phyloP scores from a whole-genome alignment of 139 green algal species.

The Chlorella sorokiniana region DNA sequence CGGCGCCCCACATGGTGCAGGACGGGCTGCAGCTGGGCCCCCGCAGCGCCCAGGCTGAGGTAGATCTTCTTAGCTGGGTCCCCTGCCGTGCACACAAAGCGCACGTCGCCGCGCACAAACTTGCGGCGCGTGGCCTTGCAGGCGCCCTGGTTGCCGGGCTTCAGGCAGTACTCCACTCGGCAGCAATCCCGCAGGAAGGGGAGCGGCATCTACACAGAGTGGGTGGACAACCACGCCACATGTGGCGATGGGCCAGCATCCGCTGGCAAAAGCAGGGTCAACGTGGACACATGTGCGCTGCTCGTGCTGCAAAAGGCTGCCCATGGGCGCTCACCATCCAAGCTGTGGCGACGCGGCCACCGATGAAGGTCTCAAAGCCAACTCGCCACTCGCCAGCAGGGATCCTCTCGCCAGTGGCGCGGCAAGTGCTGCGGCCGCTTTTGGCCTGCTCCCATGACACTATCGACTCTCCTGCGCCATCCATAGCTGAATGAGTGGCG shows the following conservation, averaged over 20 bases:
- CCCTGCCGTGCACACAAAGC: conserved; percentile 23
- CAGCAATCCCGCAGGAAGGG: conserved; percentile 24
- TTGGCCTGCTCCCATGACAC: background rate
- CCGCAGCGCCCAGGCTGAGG: background rate
- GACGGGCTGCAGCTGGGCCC: background rate
- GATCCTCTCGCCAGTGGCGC: conserved; percentile 4
- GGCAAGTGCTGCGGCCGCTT: conserved; percentile 24
- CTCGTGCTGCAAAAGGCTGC: background rate
- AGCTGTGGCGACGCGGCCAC: background rate
- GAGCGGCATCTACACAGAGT: conserved; percentile 18
- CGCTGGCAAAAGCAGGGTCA: no score
- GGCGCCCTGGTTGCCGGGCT: background rate
- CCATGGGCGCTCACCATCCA: conserved; percentile 4
- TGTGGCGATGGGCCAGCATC: background rate
- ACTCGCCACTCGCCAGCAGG: conserved; percentile 5
- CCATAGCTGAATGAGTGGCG: background rate
- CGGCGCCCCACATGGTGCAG: conserved; percentile 11
- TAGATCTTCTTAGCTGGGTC: conserved; percentile 13
- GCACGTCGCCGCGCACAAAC: background rate
- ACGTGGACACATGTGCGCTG: background rate
- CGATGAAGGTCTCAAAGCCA: conserved; percentile 15
- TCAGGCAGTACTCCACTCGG: conserved; percentile 18
- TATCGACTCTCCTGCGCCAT: background rate
- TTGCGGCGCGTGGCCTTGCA: conserved; percentile 22
- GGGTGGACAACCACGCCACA: background rate